Evolutionary conservation across 2,329 filamentous ascomycete genomes (phyloP).

Genomic region (Stromatinia cepivora): DNA sequence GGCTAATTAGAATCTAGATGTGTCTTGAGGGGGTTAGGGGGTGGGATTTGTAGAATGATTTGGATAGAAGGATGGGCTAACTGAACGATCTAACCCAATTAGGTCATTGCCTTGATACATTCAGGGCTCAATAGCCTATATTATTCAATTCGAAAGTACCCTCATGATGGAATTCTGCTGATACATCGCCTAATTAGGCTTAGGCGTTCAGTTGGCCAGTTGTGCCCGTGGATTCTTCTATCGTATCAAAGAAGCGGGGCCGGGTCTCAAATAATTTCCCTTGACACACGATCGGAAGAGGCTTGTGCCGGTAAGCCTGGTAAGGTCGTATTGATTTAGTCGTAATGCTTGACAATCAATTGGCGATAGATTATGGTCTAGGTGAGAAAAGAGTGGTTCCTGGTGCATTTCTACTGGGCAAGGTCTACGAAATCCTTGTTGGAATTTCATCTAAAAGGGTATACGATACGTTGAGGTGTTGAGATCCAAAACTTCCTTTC

Average conservation of each 20-base stretch:
- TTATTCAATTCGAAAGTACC: too few relatives aligned
- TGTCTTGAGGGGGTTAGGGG: too few relatives aligned
- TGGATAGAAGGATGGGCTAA: too few relatives aligned
- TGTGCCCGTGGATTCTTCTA: too few relatives aligned
- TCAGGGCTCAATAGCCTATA: too few relatives aligned
- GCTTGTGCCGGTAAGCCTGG: background rate
- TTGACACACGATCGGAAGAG: background rate
- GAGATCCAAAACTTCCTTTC: background rate
- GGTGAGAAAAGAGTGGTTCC: background rate
- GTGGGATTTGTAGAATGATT: too few relatives aligned
- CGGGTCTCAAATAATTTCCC: background rate
- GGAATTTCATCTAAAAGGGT: background rate
- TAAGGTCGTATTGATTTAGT: background rate
- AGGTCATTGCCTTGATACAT: too few relatives aligned
- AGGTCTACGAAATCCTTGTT: constrained; percentile 5
- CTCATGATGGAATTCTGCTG: too few relatives aligned
- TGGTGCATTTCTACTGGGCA: background rate
- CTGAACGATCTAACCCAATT: too few relatives aligned
- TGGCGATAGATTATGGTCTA: background rate
- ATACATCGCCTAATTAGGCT: too few relatives aligned
- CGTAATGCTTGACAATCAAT: background rate
- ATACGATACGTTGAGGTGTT: background rate
- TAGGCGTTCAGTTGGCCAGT: too few relatives aligned
- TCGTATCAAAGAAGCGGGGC: background rate
- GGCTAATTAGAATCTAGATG: too few relatives aligned